phyloP scores from a whole-genome alignment of 352 stramenopile species.

The Globisporangium barbulae region DNA sequence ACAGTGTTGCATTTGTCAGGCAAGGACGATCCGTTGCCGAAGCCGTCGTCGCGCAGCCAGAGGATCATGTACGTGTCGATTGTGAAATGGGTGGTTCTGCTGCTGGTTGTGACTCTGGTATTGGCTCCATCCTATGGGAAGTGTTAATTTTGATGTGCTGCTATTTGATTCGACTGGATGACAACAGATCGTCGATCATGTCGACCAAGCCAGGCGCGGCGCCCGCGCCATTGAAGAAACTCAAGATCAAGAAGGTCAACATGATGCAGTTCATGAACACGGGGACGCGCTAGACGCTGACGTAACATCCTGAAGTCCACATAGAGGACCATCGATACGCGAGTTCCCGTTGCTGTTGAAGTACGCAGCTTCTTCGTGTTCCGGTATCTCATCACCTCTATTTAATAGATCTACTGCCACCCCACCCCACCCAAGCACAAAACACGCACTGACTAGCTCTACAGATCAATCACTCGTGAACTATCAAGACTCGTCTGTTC shows the following conservation, averaged over 20 bases:
- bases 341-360: neutral
- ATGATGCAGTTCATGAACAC: conserved; percentile 84
- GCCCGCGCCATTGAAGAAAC: conserved; percentile 2
- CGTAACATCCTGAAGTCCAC: neutral
- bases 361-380: neutral
- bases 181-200: conserved; percentile 32
- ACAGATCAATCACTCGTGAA: neutral
- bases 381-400: neutral
- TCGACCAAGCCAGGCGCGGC: conserved; percentile 8
- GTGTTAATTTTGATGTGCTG: neutral
- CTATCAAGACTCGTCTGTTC: neutral
- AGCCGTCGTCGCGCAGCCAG: conserved; percentile 24
- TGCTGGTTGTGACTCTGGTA: neutral
- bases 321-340: neutral
- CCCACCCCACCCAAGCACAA: too few species aligned
- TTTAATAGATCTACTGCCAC: conserved; percentile 1
- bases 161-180: neutral
- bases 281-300: conserved; percentile 15
- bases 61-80: conserved; percentile 39
- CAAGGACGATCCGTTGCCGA: neutral
- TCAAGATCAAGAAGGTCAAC: conserved; percentile 63
- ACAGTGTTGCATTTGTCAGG: neutral
- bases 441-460: neutral
- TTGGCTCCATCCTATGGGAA: too few species aligned
- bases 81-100: neutral